Conservation (phyloP, 108 stramenopile species). For the Heterococcus sp. region DNA sequence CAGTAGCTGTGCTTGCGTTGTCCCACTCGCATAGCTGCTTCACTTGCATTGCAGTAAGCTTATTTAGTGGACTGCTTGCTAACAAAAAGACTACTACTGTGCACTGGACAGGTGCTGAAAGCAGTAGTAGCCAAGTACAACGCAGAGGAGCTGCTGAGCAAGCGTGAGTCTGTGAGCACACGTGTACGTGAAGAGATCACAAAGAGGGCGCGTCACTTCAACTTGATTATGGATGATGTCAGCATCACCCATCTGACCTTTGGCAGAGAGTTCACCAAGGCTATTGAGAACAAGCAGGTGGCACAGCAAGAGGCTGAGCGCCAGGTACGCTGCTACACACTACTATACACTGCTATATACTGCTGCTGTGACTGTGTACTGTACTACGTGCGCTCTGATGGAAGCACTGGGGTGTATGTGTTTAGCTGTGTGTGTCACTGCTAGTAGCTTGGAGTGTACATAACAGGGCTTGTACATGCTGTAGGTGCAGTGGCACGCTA, state of each 20-base stretch:
- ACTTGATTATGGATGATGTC: conserved; percentile 97
- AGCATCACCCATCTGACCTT: conserved; percentile 99
- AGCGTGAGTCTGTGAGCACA: conserved; percentile 87
- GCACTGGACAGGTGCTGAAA: conserved; percentile 71
- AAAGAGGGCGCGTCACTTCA: conserved; percentile 86
- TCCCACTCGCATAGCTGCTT: no score
- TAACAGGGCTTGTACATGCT: no score
- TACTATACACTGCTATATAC: no score
- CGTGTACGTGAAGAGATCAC: conserved; percentile 88
- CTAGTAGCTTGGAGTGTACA: no score
- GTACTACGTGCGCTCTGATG: no score
- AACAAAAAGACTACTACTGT: neutral
- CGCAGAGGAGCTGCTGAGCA: conserved; percentile 95
- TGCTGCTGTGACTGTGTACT: no score
- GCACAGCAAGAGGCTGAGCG: conserved; percentile 98
- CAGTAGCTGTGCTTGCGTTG: no score
- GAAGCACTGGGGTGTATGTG: no score
- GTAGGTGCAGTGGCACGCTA: no score
- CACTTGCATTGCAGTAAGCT: no score
- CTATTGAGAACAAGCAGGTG: conserved; percentile 99
- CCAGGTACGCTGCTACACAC: neutral
- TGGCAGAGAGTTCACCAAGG: conserved; percentile 93
- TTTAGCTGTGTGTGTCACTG: no score
- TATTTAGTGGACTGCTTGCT: no score
- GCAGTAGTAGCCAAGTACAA: conserved; percentile 98